phyloP scores from a whole-genome alignment of 305 asterid genomes.

The Fraxinus ornus region DNA sequence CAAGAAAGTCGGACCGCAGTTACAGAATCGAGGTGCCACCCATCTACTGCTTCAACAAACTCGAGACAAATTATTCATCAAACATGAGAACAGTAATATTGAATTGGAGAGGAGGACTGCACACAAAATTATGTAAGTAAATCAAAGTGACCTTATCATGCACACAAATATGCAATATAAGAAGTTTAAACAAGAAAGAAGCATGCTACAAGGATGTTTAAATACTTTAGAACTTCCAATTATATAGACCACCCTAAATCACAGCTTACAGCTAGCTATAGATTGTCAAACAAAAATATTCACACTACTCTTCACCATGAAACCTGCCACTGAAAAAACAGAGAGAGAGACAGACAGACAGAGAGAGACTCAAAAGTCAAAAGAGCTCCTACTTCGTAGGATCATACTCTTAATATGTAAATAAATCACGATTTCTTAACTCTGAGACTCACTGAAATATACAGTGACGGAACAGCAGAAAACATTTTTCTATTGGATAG shows the following conservation, averaged over 20 bases:
- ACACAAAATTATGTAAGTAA: background rate
- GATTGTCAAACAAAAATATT: background rate
- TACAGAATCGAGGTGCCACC: conserved; percentile 34
- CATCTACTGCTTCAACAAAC: conserved; percentile 67
- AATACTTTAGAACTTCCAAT: background rate
- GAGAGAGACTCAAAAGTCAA: background rate
- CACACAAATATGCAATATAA: background rate
- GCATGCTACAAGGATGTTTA: background rate
- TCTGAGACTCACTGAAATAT: background rate
- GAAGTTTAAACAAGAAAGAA: background rate
- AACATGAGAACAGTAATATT: background rate
- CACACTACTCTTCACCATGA: background rate
- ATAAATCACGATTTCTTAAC: background rate
- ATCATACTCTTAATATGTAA: background rate
- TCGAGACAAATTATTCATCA: conserved; percentile 42
- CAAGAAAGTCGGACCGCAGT: conserved; percentile 29
- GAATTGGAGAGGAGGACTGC: background rate
- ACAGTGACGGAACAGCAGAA: background rate
- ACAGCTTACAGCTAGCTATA: background rate
- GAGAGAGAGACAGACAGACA: background rate
- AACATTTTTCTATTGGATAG: background rate
- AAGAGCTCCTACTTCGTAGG: background rate
- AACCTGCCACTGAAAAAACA: background rate
- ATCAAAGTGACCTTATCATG: background rate
- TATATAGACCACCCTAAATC: background rate